Evolutionary conservation across 106 monocot species (phyloP), one percentile per base, ranked within the genome.

Genomic region (Gastrodia elata): DNA sequence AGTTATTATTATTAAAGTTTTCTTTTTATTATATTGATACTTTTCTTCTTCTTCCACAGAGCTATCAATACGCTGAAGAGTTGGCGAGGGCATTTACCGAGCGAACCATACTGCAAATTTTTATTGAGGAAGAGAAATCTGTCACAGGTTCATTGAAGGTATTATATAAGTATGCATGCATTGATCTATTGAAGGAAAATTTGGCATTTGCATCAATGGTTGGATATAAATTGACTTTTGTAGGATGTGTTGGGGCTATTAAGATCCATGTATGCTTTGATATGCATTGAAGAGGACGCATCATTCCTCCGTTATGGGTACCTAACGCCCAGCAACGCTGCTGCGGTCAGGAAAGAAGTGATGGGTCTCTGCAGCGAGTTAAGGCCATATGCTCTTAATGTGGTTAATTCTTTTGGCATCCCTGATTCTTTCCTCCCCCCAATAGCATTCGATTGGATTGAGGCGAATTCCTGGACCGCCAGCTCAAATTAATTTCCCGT

Each of bases 381-480:
- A 27, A 92, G 92, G 73, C 90, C 88, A 2, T 92, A 92, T 70
- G 96, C 90, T 0, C 83, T 92, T 0, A 32, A 80, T 22, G 30
- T 97, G 30, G 84, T 97, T 20, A 79, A 71, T 39, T 92, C 92
- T 26, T 92, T 97, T 16, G 96, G 96, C 37, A 93, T 97, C 24
- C 96, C 96, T 26, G 84, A 88, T 75, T 78, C 92, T 68, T 90
- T 86, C 75, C 75, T 96, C 8, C 73, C 82, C 18, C 92, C 96
- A 28, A 72, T 97, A 58, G 96, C 96, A 4, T 97, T 97, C 10
- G 84, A 97, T 77, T 97, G 96, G 96, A 78, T 92, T 67, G 88
- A 90, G 27, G 86, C 96, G 15, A 97, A 97, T 77, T 87, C 90
- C 8, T 84, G 81, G 90, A 48, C 82, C 25, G 42, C 82, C 25